These are phyloP conservation scores for Cryptococcus sp. DNA, from an alignment of 1,284 basidiomycete genomes.

Conservation along the genomic window DNA sequence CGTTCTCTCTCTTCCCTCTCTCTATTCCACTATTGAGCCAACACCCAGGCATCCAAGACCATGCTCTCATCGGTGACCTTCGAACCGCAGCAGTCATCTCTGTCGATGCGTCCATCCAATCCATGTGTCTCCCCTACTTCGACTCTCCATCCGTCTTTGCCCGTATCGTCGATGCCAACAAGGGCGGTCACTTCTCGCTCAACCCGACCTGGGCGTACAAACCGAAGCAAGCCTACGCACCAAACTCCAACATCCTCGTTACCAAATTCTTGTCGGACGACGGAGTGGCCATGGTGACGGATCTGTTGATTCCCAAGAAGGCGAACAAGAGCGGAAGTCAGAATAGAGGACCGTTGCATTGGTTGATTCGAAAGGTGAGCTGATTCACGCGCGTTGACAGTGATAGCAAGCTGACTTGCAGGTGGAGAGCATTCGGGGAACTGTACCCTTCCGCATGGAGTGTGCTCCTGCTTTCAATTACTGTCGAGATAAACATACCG, in stretches of 20 bases:
- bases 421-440: slow-evolving; percentile 79
- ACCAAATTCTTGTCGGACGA: slow-evolving; percentile 80
- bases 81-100: slow-evolving; percentile 48
- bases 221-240: slow-evolving; percentile 75
- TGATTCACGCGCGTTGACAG: too few species aligned
- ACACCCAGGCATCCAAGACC: slow-evolving; percentile 39
- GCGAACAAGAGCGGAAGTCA: slow-evolving; percentile 33
- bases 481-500: slow-evolving; percentile 65
- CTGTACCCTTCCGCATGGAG: slow-evolving; percentile 68
- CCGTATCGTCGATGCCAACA: slow-evolving; percentile 51
- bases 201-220: slow-evolving; percentile 52
- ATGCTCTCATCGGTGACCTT: slow-evolving; percentile 49
- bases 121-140: slow-evolving; percentile 86
- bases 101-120: slow-evolving; percentile 53
- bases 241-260: slow-evolving; percentile 79
- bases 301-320: slow-evolving; percentile 41
- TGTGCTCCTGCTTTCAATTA: slow-evolving; percentile 93
- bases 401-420: too few species aligned
- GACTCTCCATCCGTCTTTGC: slow-evolving; percentile 84
- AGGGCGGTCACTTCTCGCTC: slow-evolving; percentile 90
- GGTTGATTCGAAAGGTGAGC: slow-evolving; percentile 80
- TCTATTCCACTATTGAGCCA: too few species aligned
- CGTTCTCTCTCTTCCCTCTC: too few species aligned
- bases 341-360: slow-evolving; percentile 54
- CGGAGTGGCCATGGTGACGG: slow-evolving; percentile 73